These are phyloP conservation scores for Macrolepiota dolichaula DNA, from an alignment of 768 basidiomycete genomes.

Conservation along the genomic window DNA sequence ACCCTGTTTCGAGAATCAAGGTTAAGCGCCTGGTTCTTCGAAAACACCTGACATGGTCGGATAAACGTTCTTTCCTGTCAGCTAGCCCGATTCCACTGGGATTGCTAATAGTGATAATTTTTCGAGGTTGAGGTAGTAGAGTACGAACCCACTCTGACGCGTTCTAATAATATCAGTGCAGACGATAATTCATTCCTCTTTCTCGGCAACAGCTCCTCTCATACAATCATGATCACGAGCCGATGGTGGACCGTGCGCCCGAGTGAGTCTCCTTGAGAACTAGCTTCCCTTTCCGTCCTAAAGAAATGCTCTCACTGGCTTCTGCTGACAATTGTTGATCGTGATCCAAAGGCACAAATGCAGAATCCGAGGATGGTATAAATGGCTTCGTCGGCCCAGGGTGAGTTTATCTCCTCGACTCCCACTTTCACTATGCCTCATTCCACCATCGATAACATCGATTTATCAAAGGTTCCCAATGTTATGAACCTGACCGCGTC, in stretches of 20 bases:
- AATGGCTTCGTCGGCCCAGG: background rate
- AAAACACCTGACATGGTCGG: background rate
- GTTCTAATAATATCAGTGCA: background rate
- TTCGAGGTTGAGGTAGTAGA: background rate
- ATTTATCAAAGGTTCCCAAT: slow-evolving; percentile 37
- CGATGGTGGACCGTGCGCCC: background rate
- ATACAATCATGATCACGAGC: background rate
- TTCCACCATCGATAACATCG: slow-evolving; percentile 29
- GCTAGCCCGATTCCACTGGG: background rate
- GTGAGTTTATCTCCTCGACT: background rate
- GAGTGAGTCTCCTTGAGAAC: background rate
- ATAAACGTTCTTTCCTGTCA: background rate
- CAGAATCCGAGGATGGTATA: background rate
- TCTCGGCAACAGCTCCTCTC: background rate
- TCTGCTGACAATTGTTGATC: slow-evolving; percentile 3
- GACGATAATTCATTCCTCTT: slow-evolving; percentile 6
- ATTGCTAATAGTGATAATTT: background rate
- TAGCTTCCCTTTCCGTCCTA: background rate
- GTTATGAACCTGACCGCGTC: slow-evolving; percentile 38
- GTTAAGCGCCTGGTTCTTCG: background rate
- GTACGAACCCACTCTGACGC: background rate
- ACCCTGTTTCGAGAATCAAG: background rate
- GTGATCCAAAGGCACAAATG: background rate
- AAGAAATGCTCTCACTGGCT: background rate
- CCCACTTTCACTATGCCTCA: slow-evolving; percentile 12